Percentiles rank a stretch among this genome's conserved stretches.
phyloP scores from a whole-genome alignment of 495 filamentous ascomycete species.

The Margaritispora aquatica region DNA sequence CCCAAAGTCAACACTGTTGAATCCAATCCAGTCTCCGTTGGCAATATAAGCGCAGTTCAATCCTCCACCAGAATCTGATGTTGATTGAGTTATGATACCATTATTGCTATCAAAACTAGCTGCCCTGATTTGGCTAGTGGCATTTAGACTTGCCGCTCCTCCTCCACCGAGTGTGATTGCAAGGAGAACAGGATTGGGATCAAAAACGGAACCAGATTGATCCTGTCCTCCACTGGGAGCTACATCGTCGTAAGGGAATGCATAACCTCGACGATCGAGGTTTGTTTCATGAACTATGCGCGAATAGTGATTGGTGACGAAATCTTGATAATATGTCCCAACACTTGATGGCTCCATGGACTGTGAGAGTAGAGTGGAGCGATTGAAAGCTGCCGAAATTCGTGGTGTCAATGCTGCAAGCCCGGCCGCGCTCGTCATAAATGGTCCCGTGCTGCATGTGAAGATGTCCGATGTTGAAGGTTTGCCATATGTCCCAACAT shows the following conservation, averaged over 20 bases:
- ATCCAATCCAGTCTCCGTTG: conserved; percentile 21
- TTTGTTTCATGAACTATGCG: conserved; percentile 59
- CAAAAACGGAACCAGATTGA: conserved; percentile 43
- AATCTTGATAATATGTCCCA: conserved; percentile 50
- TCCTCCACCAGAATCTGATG: conserved; percentile 13
- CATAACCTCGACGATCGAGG: conserved; percentile 59
- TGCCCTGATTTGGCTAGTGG: not conserved
- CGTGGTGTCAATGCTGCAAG: conserved; percentile 49
- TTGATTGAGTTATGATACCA: conserved; percentile 2
- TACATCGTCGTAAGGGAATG: conserved; percentile 75
- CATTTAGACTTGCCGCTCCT: conserved; percentile 1
- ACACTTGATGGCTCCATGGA: conserved; percentile 46
- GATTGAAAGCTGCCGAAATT: conserved; percentile 62
- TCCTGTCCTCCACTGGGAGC: conserved; percentile 48
- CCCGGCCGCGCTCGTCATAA: conserved; percentile 39
- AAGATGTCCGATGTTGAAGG: conserved; percentile 61
- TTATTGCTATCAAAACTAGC: conserved; percentile 4
- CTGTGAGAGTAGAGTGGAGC: conserved; percentile 52
- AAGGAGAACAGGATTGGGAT: conserved; percentile 4
- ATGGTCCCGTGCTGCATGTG: conserved; percentile 60
- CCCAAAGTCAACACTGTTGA: conserved; percentile 21
- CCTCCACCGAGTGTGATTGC: conserved; percentile 8
- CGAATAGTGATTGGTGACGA: conserved; percentile 63
- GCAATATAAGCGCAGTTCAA: conserved; percentile 17
- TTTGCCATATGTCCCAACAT: conserved; percentile 40